Base-by-base conservation (phyloP, 164 flowering plant genomes). In the Taxillus chinensis region DNA sequence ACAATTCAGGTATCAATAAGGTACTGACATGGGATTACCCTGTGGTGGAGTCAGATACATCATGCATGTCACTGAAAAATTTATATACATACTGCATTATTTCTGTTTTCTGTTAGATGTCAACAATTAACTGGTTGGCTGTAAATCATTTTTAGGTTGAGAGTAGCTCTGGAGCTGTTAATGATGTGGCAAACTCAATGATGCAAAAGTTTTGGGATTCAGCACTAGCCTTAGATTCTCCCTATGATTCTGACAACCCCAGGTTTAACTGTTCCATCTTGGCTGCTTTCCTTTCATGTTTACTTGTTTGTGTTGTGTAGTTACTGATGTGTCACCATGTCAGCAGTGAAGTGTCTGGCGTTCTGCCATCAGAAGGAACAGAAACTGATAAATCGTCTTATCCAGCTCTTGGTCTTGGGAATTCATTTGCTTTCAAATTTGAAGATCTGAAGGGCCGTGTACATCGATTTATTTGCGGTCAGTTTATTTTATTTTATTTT, bases 141-240 rank as follows among this genome's bases (percentile, higher is more conserved):
- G 3, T 49, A 38, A 13, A 16, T 64, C 51, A 59, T 17, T 8
- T 17, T 73, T 67, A 93, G 98, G 96, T 81, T 71, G 97, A 93
- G 54, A 87, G 68, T 68, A 68, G 89, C 74, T 78, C 92, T 48
- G 97, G 85, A 66, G 74, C 86, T 72, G 95, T 77, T 59, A 90
- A 85, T 77, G 95, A 85, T 60, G 70, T 86, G 81, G 83, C 98
- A 67, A 90, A 63, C 70, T 81, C 96, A 39, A 85, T 90, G 86
- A 86, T 93, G 98, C 98, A 90, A 68, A 90, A 81, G 74, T 93
- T 93, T 68, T 93, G 98, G 97, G 98, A 93, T 69, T 93, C 98
- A 59, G 95, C 97, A 8, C 86, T 92, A 68, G 79, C 84, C 57
- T 65, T 87, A 57, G 98, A 90, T 63, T 83, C 95, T 49, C 82